Evolutionary conservation across 805 yeast species (phyloP).

Genomic region (Hanseniaspora guilliermondii): DNA sequence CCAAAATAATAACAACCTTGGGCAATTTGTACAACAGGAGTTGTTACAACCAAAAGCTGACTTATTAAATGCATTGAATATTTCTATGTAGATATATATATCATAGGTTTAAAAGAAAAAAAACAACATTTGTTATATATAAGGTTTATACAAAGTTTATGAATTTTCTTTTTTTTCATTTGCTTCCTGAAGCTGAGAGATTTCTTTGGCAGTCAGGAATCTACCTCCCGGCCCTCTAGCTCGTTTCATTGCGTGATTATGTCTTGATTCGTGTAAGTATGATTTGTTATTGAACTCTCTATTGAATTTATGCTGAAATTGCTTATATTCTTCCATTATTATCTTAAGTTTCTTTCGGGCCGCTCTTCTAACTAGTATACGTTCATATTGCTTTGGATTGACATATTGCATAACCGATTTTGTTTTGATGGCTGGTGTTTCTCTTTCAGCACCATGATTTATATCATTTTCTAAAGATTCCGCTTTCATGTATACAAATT

Average conservation of each 20-base stretch:
- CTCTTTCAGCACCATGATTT: neutral
- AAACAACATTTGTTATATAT: neutral
- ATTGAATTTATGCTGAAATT: neutral
- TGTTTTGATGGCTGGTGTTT: neutral
- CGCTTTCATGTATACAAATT: neutral
- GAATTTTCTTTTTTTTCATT: neutral
- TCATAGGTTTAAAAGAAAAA: neutral
- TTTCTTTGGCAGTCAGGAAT: slow-evolving; percentile 84
- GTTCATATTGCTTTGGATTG: slow-evolving; percentile 93
- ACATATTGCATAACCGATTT: slow-evolving; percentile 39
- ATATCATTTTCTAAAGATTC: neutral
- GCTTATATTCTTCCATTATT: slow-evolving; percentile 38
- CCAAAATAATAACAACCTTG: slow-evolving; percentile 21
- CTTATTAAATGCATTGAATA: slow-evolving; percentile 21
- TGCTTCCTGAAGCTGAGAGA: slow-evolving; percentile 32
- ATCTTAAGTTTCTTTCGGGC: slow-evolving; percentile 93
- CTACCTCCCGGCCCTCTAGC: slow-evolving; percentile 99
- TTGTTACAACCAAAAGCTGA: slow-evolving; percentile 21
- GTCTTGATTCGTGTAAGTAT: slow-evolving; percentile 90
- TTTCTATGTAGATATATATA: neutral
- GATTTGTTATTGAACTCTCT: slow-evolving; percentile 64
- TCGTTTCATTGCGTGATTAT: slow-evolving; percentile 97
- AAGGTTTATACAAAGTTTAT: neutral
- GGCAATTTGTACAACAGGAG: slow-evolving; percentile 22
- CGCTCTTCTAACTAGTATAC: slow-evolving; percentile 81